Evolutionary conservation across 202 grass and related monocot genomes (phyloP), one percentile per base, ranked within the genome.

Genomic region (Zizania palustris): DNA sequence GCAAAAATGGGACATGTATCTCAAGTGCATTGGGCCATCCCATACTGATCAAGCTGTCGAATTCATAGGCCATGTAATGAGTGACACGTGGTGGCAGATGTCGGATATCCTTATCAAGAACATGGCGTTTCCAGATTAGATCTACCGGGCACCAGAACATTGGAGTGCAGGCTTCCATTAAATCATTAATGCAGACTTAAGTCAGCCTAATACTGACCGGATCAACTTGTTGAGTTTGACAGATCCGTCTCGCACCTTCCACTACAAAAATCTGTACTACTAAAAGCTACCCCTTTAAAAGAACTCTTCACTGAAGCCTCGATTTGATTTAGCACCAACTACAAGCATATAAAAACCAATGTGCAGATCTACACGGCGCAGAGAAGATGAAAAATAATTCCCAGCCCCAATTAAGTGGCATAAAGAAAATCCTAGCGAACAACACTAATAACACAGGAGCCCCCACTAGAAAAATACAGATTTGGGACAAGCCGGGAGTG

Each of bases 171-270:
- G 37, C 19, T 49, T n/a, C 39, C 33, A 60, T 36, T 44, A 20
- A 4, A 42, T 28, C 51, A 59, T 41, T 20, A 35, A 40, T 21
- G 28, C 38, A 43, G 71, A 36, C 57, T 80, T 36, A 65, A 74
- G 86, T 88, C 76, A 60, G 49, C 40, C 58, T 76, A 70, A 65
- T 53, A 42, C 34, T 21, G 7, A 55, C 68, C 50, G 42, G 11
- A 67, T 64, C 20, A 72, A 50, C 71, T 80, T 53, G 20, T 33
- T 43, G 63, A 49, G 59, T 39, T 63, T 53, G 35, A 62, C 81
- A 84, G 86, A 84, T 88, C 65, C 71, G 11, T 72, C 76, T 80
- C 81, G 86, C 76, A 76, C 51, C 86, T 80, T 76, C 81, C 81
- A 72, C 21, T 38, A 16, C 35, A 16, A 35, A 72, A 64, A 22